These are phyloP conservation scores for Ustilago nuda DNA, from an alignment of 1,284 basidiomycete genomes.

Conservation along the genomic window DNA sequence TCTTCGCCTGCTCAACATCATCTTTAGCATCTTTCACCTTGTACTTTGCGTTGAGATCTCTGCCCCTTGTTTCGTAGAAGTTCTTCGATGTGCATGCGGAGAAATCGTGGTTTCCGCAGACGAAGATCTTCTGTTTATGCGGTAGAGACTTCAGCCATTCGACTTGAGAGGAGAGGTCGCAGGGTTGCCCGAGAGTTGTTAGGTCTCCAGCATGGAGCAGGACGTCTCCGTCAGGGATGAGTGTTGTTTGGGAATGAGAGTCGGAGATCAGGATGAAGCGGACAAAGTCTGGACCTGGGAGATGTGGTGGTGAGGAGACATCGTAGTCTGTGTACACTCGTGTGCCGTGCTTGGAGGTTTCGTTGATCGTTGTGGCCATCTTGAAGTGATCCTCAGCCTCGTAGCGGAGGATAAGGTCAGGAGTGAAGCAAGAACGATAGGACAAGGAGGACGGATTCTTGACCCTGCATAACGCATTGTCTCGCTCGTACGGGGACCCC, in stretches of 20 bases:
- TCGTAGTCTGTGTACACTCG: conserved; percentile 32
- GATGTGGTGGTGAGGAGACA: conserved; percentile 23
- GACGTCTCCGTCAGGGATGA: conserved; percentile 40
- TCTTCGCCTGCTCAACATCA: conserved; percentile 11
- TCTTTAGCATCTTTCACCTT: conserved; percentile 15
- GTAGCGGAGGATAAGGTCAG: background rate
- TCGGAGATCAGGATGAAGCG: conserved; percentile 53
- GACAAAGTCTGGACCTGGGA: conserved; percentile 29
- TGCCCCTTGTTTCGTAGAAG: conserved; percentile 32
- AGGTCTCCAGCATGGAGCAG: conserved; percentile 54
- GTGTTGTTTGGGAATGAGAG: conserved; percentile 39
- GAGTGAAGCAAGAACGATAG: background rate
- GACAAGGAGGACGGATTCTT: background rate
- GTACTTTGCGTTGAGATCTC: conserved; percentile 32
- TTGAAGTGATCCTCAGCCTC: background rate
- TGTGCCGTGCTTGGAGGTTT: conserved; percentile 17
- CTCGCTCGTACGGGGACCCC: background rate
- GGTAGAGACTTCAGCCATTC: conserved; percentile 46
- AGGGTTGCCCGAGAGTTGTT: conserved; percentile 35
- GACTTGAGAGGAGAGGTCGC: conserved; percentile 27
- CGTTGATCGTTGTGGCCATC: conserved; percentile 3
- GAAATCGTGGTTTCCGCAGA: conserved; percentile 55
- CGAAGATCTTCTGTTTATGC: conserved; percentile 41
- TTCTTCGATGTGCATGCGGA: conserved; percentile 14
- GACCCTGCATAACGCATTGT: background rate